Base-by-base conservation (phyloP, 352 stramenopile genomes). In the Pythium scleroteichum region DNA sequence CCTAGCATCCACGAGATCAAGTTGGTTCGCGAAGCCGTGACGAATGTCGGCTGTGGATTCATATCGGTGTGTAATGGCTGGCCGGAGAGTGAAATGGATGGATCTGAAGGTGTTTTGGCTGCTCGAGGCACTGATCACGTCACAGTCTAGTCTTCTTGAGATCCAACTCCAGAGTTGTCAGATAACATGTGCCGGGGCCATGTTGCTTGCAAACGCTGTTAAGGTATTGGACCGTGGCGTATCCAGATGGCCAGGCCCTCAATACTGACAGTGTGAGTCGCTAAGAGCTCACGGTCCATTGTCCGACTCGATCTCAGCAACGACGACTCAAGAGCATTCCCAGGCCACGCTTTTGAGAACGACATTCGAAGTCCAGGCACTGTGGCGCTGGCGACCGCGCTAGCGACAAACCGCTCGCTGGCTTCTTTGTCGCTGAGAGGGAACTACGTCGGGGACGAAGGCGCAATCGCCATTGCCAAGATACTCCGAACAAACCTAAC, bases 141-240 rank as follows among this genome's bases (percentile, higher is more conserved):
- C 27, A 6, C 51, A 59, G 2, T 44, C 27, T 17, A 48, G 35
- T 8, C 35, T 75, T 20, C 24, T 77, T 2, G 64, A 61, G 22
- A 23, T 83, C 29, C 66, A 62, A 10, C 61, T 84, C 23, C 70
- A 73, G 29, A 68, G 69, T 45, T 84, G 75, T n/a, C 67, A 79
- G 27, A 68, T 84, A 29, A 59, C 75, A 0, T 69, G 79, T 20
- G 75, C 70, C 12, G 75, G 75, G n/a, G 72, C 56, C 12, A 72
- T 81, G 38, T 33, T 81, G 17, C 68, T 84, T n/a, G 64, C 72
- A 6, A 79, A 65, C 20, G 72, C 58, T 29, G 47, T 84, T 45
- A 59, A 68, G 53, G 75, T 80, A 52, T 24, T 10, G 20, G 12
- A 39, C 20, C 3, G 4, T 38, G 26, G 17, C 20, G 12, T 10